These are phyloP conservation scores for Camellia sinensis DNA, from an alignment of 148 eudicot species.

Conservation along the genomic window DNA sequence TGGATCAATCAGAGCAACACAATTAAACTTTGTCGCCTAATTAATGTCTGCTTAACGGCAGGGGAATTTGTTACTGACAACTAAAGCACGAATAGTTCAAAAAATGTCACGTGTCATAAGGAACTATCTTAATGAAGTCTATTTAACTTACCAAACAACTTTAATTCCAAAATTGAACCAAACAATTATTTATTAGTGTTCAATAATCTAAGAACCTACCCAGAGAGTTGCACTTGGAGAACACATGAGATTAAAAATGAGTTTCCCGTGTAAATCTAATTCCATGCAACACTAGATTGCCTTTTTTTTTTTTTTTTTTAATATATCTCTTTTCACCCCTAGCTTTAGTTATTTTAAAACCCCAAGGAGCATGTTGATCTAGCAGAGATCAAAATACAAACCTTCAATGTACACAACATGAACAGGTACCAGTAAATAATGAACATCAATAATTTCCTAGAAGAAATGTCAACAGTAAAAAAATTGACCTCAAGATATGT, in stretches of 20 bases:
- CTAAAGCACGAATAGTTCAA: not conserved
- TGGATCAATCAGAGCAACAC: not conserved
- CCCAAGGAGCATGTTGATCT: not conserved
- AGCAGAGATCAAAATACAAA: not conserved
- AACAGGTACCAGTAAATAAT: not conserved
- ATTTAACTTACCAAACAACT: not conserved
- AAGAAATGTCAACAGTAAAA: not conserved
- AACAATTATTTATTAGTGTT: not conserved
- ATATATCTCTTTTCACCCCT: not conserved
- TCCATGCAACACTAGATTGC: not conserved
- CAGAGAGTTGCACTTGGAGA: not conserved
- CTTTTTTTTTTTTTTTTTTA: too few relatives aligned
- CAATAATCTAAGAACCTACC: not conserved
- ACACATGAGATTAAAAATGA: not conserved
- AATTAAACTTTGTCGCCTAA: not conserved
- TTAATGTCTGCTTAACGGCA: not conserved
- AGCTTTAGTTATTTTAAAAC: not conserved
- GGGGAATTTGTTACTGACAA: not conserved
- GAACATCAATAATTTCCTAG: not conserved
- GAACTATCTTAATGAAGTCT: not conserved
- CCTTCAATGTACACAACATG: not conserved
- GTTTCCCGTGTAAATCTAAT: not conserved
- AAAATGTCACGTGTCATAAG: not conserved
- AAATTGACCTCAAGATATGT: not conserved
- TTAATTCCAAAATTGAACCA: not conserved